Evolutionary conservation across 2,329 filamentous ascomycete genomes (phyloP).

Genomic region (Reticulascus tulasneorum): DNA sequence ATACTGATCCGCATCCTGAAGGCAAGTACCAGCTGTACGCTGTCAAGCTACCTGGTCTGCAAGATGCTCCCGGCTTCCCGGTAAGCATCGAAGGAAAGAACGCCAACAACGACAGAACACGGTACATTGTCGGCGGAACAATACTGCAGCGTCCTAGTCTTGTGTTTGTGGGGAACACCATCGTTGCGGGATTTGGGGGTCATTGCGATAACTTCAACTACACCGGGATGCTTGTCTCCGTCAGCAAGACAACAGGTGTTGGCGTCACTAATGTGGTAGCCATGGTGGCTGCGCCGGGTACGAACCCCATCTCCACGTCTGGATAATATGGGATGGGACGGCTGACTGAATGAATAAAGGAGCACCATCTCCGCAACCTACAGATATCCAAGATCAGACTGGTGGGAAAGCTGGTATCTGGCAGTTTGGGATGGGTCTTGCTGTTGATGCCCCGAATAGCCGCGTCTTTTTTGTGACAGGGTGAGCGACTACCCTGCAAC

Average conservation of each 20-base stretch:
- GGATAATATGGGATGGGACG: no score
- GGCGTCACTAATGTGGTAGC: constrained; percentile 24
- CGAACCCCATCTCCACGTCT: no score
- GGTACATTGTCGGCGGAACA: constrained; percentile 41
- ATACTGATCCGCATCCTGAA: no score
- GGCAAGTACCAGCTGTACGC: constrained; percentile 36
- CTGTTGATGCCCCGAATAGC: constrained; percentile 20
- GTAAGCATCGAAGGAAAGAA: constrained; percentile 38
- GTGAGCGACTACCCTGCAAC: no score
- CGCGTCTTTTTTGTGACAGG: constrained; percentile 21
- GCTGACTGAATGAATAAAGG: constrained; percentile 31
- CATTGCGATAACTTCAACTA: constrained; percentile 45
- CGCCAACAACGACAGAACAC: constrained; percentile 39
- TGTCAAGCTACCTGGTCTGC: constrained; percentile 32
- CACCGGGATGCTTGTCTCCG: constrained; percentile 26
- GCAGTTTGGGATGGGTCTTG: constrained; percentile 30
- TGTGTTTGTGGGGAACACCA: constrained; percentile 24
- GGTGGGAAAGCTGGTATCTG: constrained; percentile 32
- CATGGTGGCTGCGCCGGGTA: no score
- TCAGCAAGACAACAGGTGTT: constrained; percentile 25
- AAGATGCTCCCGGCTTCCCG: constrained; percentile 34
- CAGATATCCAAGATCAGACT: constrained; percentile 6
- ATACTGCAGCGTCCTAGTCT: constrained; percentile 40
- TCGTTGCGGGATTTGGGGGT: constrained; percentile 43
- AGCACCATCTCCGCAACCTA: constrained; percentile 20